Evolutionary conservation across 208 protist species (phyloP).

Genomic region (Strigomonas galati): DNA sequence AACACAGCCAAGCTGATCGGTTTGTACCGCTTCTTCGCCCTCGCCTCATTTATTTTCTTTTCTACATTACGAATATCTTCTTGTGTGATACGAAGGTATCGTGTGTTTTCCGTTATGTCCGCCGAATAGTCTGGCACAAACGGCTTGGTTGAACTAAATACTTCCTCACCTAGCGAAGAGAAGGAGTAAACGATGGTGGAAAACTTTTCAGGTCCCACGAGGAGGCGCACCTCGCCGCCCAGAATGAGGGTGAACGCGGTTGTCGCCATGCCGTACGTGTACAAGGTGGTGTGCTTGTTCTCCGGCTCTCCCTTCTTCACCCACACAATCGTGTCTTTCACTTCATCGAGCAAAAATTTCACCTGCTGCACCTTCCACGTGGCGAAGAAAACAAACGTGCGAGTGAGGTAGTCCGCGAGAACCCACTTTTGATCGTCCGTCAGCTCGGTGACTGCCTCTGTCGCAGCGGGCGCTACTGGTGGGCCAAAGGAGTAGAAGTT

Average conservation of each 20-base stretch:
- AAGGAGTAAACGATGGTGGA: slow-evolving; percentile 65
- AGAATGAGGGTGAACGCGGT: slow-evolving; percentile 63
- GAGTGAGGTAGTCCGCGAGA: slow-evolving; percentile 56
- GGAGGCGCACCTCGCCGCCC: slow-evolving; percentile 49
- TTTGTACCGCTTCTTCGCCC: slow-evolving; percentile 13
- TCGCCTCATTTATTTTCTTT: slow-evolving; percentile 21
- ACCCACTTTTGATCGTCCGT: slow-evolving; percentile 65
- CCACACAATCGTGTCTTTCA: slow-evolving; percentile 43
- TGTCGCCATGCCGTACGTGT: slow-evolving; percentile 28
- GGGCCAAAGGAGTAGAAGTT: slow-evolving; percentile 78
- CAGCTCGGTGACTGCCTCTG: slow-evolving; percentile 13
- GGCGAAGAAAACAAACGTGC: slow-evolving; percentile 55
- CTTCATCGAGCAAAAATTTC: slow-evolving; percentile 49
- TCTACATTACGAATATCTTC: slow-evolving; percentile 41
- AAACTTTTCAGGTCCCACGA: slow-evolving; percentile 29
- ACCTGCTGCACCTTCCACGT: slow-evolving; percentile 54
- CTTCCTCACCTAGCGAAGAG: slow-evolving; percentile 47
- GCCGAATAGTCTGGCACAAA: slow-evolving; percentile 77
- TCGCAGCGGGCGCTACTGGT: slow-evolving; percentile 4
- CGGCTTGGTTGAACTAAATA: slow-evolving; percentile 21
- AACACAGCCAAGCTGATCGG: slow-evolving; percentile 9
- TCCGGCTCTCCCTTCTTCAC: slow-evolving; percentile 16
- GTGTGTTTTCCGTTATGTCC: slow-evolving; percentile 39
- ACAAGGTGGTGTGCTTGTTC: slow-evolving; percentile 30
- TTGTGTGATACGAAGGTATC: slow-evolving; percentile 47